Percentiles rank a stretch among this genome's conserved stretches.
Evolutionary conservation across 164 flowering plant species (phyloP).

Genomic region (Chloranthus sessilifolius): DNA sequence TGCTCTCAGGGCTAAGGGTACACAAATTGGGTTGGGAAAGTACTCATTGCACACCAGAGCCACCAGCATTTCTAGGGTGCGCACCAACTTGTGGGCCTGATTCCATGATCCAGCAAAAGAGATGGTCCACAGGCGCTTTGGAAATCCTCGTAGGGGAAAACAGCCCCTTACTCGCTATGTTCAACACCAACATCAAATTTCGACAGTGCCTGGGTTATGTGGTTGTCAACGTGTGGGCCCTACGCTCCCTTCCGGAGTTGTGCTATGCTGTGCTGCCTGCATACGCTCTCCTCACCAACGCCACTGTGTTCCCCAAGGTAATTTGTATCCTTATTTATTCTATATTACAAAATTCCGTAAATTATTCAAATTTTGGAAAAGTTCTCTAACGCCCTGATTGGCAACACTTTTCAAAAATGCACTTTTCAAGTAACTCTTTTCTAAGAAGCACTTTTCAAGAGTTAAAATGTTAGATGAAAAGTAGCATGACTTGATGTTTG

Average conservation of each 20-base stretch:
- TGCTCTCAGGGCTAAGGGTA: constrained; percentile 45
- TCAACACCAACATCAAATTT: constrained; percentile 31
- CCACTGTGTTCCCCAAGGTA: constrained; percentile 53
- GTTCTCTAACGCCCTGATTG: too few relatives aligned
- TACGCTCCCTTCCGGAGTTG: constrained; percentile 41
- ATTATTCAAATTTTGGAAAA: too few relatives aligned
- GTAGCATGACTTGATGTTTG: too few relatives aligned
- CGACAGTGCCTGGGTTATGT: constrained; percentile 37
- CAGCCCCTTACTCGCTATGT: constrained; percentile 26
- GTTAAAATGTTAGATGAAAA: too few relatives aligned
- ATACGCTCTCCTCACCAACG: constrained; percentile 43
- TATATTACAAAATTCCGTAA: not conserved
- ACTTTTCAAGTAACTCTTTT: too few relatives aligned
- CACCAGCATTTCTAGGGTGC: constrained; percentile 49
- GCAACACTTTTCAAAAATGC: too few relatives aligned
- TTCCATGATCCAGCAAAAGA: constrained; percentile 34
- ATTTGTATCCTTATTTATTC: not conserved
- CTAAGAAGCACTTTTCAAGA: too few relatives aligned
- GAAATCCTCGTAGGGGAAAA: constrained; percentile 34
- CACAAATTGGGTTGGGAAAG: constrained; percentile 51
- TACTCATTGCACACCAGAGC: constrained; percentile 18
- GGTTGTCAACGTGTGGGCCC: constrained; percentile 18
- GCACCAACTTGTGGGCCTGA: constrained; percentile 34
- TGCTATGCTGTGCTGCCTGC: constrained; percentile 49
- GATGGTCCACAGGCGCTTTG: constrained; percentile 57